Base-by-base conservation (phyloP, 2,329 filamentous ascomycete genomes). In the Fusarium tricinctum region DNA sequence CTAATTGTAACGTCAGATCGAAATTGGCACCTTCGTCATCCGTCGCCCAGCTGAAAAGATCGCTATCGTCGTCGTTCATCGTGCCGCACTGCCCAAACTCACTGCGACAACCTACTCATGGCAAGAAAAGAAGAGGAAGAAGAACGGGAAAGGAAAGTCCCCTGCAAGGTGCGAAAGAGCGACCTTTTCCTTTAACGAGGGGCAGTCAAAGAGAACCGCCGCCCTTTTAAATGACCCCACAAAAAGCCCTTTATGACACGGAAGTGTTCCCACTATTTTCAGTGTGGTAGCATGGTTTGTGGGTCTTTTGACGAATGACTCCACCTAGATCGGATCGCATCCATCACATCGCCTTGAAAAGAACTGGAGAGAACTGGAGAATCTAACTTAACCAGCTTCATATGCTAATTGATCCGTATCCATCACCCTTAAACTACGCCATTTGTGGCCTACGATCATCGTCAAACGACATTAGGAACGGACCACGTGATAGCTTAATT, bases 1-100 rank as follows among this genome's bases (percentile, higher is more conserved):
- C 44, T 46, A n/a, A 46, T 14, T 46, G 15, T 19, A n/a, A 46
- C 26, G 44, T 32, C 44, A 46, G n/a, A 6, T 46, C 44, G 26
- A 7, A n/a, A 22, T 22, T 46, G 26, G 28, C 43, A 46, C 13
- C 26, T 46, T 46, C 43, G 26, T 46, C 43, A 32, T 46, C 43
- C 9, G 43, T 46, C 28, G 44, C 44, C 44, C 28, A 46, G 44
- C 44, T 46, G 28, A 46, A 33, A 46, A 46, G 26, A 46, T 46
- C 44, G 44, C 44, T 46, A 32, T 46, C n/a, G 26, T 32, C 44
- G n/a, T 46, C 44, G 28, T 46, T 33, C 44, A 46, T 46, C 44
- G 44, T 32, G 28, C 44, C n/a, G 26, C 33, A 46, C 44, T 33
- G 26, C 28, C 26, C 44, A 33, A 22, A 1, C 44, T 46, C 33